These are phyloP conservation scores for Xylaria sp. DNA, from an alignment of 2,329 filamentous ascomycete genomes.

Conservation along the genomic window DNA sequence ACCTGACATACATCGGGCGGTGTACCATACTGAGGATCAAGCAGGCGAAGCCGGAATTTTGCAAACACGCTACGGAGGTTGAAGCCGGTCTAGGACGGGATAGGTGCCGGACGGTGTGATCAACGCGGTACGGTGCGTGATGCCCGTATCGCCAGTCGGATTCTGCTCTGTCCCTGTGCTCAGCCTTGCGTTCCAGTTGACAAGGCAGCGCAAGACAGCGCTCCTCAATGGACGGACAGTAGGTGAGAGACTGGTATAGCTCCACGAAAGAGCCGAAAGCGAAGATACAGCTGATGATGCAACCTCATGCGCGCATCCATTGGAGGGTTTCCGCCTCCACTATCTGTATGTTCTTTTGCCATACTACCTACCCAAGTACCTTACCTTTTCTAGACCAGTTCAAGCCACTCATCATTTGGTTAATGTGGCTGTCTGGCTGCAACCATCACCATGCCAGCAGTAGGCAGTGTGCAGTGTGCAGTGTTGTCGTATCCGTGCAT, in stretches of 20 bases:
- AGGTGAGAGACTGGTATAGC: not conserved
- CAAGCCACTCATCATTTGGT: slow-evolving; percentile 22
- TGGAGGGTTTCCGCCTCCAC: slow-evolving; percentile 13
- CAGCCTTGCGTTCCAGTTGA: not conserved
- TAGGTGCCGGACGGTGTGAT: not conserved
- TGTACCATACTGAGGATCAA: not conserved
- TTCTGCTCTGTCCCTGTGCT: not conserved
- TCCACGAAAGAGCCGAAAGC: not conserved
- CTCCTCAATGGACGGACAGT: not conserved
- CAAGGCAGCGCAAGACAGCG: not conserved
- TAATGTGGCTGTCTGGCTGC: slow-evolving; percentile 21
- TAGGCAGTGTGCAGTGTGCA: not conserved
- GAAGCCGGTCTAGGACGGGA: not conserved
- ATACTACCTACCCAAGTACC: slow-evolving; percentile 1
- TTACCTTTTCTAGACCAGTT: slow-evolving; percentile 28
- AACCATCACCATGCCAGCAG: slow-evolving; percentile 2
- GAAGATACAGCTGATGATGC: not conserved
- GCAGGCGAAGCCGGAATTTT: slow-evolving; percentile 4
- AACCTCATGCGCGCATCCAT: slow-evolving; percentile 1
- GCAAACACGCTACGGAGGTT: not conserved
- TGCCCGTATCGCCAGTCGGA: not conserved
- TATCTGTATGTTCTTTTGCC: slow-evolving; percentile 12
- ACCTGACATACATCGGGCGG: not conserved
- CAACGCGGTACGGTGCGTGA: not conserved
- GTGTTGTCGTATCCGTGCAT: slow-evolving; percentile 20